A percentile compares a stretch with the other conserved stretches of the same genome.
Conservation (phyloP, 495 filamentous ascomycete genomes). For the Aspergillus olivimuriae region DNA sequence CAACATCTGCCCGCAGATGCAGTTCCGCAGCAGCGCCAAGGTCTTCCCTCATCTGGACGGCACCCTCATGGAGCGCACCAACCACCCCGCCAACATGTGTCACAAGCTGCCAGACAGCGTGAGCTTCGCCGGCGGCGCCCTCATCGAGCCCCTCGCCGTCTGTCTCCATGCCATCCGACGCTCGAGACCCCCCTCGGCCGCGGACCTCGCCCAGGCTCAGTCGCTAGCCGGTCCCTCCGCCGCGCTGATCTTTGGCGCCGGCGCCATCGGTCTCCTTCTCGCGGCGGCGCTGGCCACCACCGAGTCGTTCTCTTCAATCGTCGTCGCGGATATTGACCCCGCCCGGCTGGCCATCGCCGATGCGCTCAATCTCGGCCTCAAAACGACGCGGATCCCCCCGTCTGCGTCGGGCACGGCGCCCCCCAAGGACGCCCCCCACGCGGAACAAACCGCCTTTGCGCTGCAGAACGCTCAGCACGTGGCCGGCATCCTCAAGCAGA, state of each 20-base stretch:
- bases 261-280: constrained; percentile 71
- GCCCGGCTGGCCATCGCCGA: constrained; percentile 68
- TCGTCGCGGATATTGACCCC: constrained; percentile 75
- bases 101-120: constrained; percentile 56
- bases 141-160: constrained; percentile 75
- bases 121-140: constrained; percentile 61
- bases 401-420: constrained; percentile 29
- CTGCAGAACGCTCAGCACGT: constrained; percentile 34
- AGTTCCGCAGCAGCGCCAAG: constrained; percentile 75
- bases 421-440: constrained; percentile 30
- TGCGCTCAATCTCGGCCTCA: constrained; percentile 60
- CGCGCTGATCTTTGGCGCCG: constrained; percentile 73
- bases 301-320: constrained; percentile 63
- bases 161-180: constrained; percentile 68
- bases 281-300: constrained; percentile 53
- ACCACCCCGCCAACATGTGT: constrained; percentile 57
- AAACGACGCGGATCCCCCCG: constrained; percentile 51
- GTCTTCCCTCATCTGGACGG: constrained; percentile 73
- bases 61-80: constrained; percentile 72
- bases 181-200: constrained; percentile 43
- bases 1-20: constrained; percentile 78
- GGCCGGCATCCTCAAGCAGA: constrained; percentile 33
- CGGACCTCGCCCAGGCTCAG: constrained; percentile 19
- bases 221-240: constrained; percentile 32
- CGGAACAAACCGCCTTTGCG: constrained; percentile 35